Evolutionary conservation across 345 rosid species (phyloP).

Genomic region (Hirschfeldia incana): DNA sequence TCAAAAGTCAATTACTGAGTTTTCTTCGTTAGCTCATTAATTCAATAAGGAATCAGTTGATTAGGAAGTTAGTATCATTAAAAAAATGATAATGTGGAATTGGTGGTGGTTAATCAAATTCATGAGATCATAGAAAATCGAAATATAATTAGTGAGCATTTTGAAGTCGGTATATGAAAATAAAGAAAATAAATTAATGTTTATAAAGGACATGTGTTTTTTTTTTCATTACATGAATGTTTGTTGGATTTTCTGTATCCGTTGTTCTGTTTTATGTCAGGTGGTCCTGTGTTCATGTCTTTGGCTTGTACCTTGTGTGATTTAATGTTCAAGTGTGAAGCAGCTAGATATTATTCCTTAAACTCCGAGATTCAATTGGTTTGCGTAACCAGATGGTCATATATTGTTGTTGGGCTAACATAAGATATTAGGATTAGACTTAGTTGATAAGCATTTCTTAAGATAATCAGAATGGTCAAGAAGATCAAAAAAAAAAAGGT

Average conservation of each 20-base stretch:
- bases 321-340: background rate
- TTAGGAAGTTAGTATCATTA: no score
- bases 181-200: no score
- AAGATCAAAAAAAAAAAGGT: no score
- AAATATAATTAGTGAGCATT: no score
- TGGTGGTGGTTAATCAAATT: background rate
- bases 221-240: background rate
- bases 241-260: conserved; percentile 3
- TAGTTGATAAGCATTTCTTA: conserved; percentile 21
- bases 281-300: conserved; percentile 37
- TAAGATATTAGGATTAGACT: conserved; percentile 6
- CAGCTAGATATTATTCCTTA: background rate
- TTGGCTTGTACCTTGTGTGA: background rate
- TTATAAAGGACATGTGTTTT: background rate
- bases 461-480: background rate
- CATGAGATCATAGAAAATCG: background rate
- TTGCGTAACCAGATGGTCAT: background rate
- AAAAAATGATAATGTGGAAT: background rate
- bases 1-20: background rate
- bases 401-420: conserved; percentile 17
- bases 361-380: background rate
- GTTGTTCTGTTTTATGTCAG: background rate
- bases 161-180: no score
- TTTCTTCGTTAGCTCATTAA: background rate
- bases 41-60: no score